Evolutionary conservation across 1,139 yeast species (phyloP).

Genomic region (Maudiozyma humilis): DNA sequence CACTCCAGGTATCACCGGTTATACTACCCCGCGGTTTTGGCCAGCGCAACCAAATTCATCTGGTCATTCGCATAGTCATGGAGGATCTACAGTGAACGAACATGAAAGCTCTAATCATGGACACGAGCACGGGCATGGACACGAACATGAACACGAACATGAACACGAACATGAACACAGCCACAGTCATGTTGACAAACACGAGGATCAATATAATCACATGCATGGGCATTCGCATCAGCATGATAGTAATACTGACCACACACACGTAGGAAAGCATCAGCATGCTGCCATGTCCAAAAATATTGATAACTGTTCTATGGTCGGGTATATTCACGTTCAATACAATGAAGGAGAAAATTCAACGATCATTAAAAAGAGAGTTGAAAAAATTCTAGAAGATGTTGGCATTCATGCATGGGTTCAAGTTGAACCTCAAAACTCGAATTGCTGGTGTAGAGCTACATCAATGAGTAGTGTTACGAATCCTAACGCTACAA

Average conservation of each 20-base stretch:
- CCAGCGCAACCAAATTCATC: constrained; percentile 38
- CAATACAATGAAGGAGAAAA: constrained; percentile 65
- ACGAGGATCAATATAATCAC: constrained; percentile 7
- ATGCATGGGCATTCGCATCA: constrained; percentile 7
- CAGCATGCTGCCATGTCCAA: constrained; percentile 5
- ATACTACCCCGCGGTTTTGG: constrained; percentile 90
- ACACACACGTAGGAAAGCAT: neutral
- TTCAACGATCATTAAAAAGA: constrained; percentile 49
- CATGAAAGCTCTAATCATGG: constrained; percentile 8
- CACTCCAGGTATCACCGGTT: constrained; percentile 74
- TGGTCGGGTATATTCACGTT: constrained; percentile 58
- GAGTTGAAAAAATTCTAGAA: constrained; percentile 45
- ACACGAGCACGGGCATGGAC: constrained; percentile 5
- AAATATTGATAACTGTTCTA: constrained; percentile 12
- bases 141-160: constrained; percentile 11
- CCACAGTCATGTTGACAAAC: neutral
- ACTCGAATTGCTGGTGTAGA: constrained; percentile 54
- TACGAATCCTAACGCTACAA: neutral
- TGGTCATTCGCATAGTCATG: constrained; percentile 25
- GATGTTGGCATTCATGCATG: constrained; percentile 41
- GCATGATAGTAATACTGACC: constrained; percentile 1
- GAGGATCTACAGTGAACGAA: constrained; percentile 14
- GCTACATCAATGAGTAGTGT: constrained; percentile 14
- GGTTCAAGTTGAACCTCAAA: constrained; percentile 54
- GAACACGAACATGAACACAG: constrained; percentile 9